Base-by-base conservation (phyloP, 1,284 basidiomycete genomes). In the Cryptococcus floricola region DNA sequence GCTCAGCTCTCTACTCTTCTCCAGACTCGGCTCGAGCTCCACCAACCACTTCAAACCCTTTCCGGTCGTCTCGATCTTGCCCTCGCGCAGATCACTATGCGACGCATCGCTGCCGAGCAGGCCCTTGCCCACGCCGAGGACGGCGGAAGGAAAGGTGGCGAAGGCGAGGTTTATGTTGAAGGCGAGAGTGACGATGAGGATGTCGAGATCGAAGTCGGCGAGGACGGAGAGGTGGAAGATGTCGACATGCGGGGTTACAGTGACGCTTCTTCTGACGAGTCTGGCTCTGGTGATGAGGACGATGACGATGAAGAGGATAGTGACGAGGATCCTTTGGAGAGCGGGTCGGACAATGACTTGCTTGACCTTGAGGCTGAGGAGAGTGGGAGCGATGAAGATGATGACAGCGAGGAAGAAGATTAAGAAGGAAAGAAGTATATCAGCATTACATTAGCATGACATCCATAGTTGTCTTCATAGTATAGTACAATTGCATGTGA, bases 11-110 rank as follows among this genome's bases (percentile, higher is more conserved):
- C 97, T 68, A 82, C 87, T 13, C 89, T 89, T 2, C 81, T 98
- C 31, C 86, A 87, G 0, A 82, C 86, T 31, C 85, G 95, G 28
- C 79, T 96, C 25, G 82, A 87, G 38, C 79, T 96, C 34, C 89
- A 96, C 66, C 87, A 93, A 63, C 89, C 87, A 54, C 80, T 98
- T 14, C 79, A 95, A 8, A 85, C 89, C 3, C 81, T 98, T 43
- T 90, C 86, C 57, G 95, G 95, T 14, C 85, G 92, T 57, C 81
- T 98, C 23, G 95, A 97, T 70, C 88, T 95, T 77, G 91, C 96
- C 4, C 82, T 98, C 44, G 88, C 91, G 8, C 95, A 98, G 76
- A 91, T 97, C 62, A 89, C 94, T 73, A 83, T 93, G 78, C 84
- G 80, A 7, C 70, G 71, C 13, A 60, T 71, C 56, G 64, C 74